Percentiles rank a stretch among this genome's conserved stretches.
Conservation (phyloP, 371 early-diverging fungal species). For the Mortierella sp. region DNA sequence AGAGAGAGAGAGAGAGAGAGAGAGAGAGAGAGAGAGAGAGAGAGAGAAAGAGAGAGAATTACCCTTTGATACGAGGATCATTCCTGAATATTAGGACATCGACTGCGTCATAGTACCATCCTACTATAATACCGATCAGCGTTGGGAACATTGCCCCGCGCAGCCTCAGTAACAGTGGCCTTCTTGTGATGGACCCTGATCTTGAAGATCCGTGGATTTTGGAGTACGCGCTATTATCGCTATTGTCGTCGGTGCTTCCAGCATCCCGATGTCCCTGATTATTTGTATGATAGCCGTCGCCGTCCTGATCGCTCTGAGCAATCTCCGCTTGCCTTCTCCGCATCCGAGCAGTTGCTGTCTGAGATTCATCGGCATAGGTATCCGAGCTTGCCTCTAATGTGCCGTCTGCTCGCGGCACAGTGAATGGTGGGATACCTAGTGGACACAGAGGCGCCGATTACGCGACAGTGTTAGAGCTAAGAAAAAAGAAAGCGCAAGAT, state of each 20-base stretch:
- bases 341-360: constrained; percentile 31
- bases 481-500: no score
- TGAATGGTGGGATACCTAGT: constrained; percentile 51
- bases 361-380: constrained; percentile 4
- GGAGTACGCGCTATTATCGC: not conserved
- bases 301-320: constrained; percentile 32
- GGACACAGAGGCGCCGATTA: not conserved
- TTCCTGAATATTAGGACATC: constrained; percentile 36
- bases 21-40: no score
- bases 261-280: constrained; percentile 35
- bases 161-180: constrained; percentile 26
- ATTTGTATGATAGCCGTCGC: constrained; percentile 42
- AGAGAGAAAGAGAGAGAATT: not conserved
- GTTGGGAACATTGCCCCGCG: constrained; percentile 31
- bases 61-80: constrained; percentile 54
- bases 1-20: no score
- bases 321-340: constrained; percentile 35
- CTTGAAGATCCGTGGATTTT: constrained; percentile 5
- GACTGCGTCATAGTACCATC: constrained; percentile 47
- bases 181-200: constrained; percentile 15
- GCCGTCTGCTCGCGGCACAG: constrained; percentile 51
- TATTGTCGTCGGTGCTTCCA: not conserved
- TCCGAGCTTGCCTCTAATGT: constrained; percentile 38
- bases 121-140: constrained; percentile 22
- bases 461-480: not conserved